A percentile compares a stretch with the other conserved stretches of the same genome.
phyloP scores from a whole-genome alignment of 352 stramenopile genomes.

The Pythium coloratum region DNA sequence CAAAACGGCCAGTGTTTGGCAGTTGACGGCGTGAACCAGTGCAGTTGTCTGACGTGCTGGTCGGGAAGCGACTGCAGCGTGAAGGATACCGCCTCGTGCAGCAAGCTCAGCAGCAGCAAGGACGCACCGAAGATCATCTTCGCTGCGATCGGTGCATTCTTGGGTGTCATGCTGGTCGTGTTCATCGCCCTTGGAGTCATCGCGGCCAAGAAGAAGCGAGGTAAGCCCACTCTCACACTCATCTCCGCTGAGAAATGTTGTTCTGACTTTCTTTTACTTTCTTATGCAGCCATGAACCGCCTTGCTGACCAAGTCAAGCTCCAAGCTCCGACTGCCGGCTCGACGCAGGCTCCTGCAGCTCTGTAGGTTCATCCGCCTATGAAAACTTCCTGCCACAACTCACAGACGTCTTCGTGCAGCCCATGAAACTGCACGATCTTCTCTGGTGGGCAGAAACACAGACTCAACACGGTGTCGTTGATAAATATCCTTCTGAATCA shows the following conservation, averaged over 20 bases:
- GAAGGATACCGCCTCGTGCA: constrained; percentile 69
- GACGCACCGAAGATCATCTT: constrained; percentile 75
- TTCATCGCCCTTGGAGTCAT: constrained; percentile 71
- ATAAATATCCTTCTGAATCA: neutral
- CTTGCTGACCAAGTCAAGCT: constrained; percentile 65
- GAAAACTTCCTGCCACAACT: neutral
- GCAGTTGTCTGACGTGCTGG: constrained; percentile 77
- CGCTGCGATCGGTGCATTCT: constrained; percentile 59
- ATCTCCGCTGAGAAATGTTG: neutral
- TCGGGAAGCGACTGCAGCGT: constrained; percentile 77
- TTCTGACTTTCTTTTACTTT: constrained; percentile 1
- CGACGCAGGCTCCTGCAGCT: constrained; percentile 32
- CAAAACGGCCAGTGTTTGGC: constrained; percentile 73
- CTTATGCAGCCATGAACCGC: constrained; percentile 55
- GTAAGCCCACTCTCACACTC: constrained; percentile 30
- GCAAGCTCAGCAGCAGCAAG: constrained; percentile 56
- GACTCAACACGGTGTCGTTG: neutral
- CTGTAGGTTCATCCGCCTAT: constrained; percentile 12
- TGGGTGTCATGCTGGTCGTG: constrained; percentile 74
- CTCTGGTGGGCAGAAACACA: neutral
- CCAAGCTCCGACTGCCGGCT: constrained; percentile 36
- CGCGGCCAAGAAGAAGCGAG: constrained; percentile 71
- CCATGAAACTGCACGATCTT: neutral
- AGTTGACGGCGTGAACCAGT: constrained; percentile 61
- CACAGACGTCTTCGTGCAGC: neutral